Conservation (phyloP, 306 rosid genomes). For the Albizia julibrissin region DNA sequence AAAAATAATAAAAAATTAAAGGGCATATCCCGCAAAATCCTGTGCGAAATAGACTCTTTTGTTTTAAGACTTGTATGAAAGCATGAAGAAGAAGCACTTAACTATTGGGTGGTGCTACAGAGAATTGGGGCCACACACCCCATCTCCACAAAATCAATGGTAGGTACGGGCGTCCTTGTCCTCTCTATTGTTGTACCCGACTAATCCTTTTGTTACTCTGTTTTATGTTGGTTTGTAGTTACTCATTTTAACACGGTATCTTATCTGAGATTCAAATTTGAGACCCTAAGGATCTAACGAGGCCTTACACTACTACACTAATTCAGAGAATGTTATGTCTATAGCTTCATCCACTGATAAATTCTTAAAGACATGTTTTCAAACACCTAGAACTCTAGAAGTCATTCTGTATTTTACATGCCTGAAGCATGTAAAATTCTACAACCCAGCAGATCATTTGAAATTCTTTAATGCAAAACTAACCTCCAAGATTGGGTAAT, state of each 20-base stretch:
- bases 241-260: too few relatives aligned
- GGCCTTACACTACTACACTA: too few relatives aligned
- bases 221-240: too few relatives aligned
- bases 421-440: slow-evolving; percentile 24
- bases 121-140: slow-evolving; percentile 36
- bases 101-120: slow-evolving; percentile 20
- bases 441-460: slow-evolving; percentile 1
- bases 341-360: slow-evolving; percentile 28
- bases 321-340: slow-evolving; percentile 6
- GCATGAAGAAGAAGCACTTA: slow-evolving; percentile 28
- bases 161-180: slow-evolving; percentile 27
- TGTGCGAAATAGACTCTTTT: slow-evolving; percentile 39
- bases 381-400: neutral
- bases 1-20: neutral
- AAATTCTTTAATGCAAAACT: slow-evolving; percentile 13
- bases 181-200: neutral
- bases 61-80: slow-evolving; percentile 1
- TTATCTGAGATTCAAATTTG: too few relatives aligned
- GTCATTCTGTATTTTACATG: slow-evolving; percentile 16
- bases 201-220: too few relatives aligned
- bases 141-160: slow-evolving; percentile 26
- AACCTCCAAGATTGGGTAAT: slow-evolving; percentile 17
- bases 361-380: slow-evolving; percentile 2
- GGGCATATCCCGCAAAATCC: slow-evolving; percentile 63
- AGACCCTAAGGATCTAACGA: accelerated